Conservation (phyloP, 768 basidiomycete species). For the Boletus subparvulus region DNA sequence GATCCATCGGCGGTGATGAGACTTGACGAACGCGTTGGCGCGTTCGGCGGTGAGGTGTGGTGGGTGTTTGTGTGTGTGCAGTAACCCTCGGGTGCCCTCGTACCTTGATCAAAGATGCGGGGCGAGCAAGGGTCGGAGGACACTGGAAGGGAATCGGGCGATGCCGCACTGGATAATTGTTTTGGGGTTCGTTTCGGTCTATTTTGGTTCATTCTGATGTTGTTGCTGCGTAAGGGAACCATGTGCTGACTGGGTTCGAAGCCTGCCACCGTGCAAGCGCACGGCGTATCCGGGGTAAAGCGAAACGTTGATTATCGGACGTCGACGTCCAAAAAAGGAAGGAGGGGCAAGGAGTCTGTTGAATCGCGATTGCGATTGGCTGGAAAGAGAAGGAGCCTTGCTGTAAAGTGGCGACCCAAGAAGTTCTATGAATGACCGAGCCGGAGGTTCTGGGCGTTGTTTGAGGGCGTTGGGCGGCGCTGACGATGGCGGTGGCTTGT, state of each 20-base stretch:
- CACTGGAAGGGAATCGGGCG: constrained; percentile 5
- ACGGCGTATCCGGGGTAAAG: not conserved
- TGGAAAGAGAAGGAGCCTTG: not conserved
- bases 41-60: not conserved
- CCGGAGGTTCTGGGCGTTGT: not conserved
- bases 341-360: not conserved
- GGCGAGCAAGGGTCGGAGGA: not conserved
- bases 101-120: constrained; percentile 1
- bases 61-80: not conserved
- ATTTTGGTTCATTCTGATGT: not conserved
- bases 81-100: constrained; percentile 1
- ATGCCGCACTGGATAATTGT: not conserved
- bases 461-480: constrained; percentile 1
- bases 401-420: not conserved
- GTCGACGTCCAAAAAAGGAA: constrained; percentile 3
- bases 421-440: not conserved
- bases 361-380: not conserved
- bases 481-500: constrained; percentile 4
- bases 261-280: not conserved
- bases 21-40: not conserved
- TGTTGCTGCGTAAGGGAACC: not conserved
- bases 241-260: constrained; percentile 4
- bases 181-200: not conserved
- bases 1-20: constrained; percentile 12
- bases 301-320: constrained; percentile 6